Conservation (phyloP, 1,139 yeast genomes). For the Blastobotrys malaysiensis region DNA sequence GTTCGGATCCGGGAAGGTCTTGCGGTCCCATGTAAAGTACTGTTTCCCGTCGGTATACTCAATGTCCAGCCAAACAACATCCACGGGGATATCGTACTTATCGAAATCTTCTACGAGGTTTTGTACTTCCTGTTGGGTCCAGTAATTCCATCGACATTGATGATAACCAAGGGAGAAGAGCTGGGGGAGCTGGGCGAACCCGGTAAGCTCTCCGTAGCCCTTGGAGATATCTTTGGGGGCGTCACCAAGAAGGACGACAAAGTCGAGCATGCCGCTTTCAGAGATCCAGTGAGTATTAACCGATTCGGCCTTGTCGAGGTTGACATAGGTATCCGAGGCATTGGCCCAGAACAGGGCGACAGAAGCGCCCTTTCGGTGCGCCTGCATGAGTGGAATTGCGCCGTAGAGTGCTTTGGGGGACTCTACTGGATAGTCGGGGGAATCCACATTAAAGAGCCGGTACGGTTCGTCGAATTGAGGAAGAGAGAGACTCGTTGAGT, state of each 20-base stretch:
- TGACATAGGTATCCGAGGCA: slow-evolving; percentile 84
- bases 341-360: slow-evolving; percentile 85
- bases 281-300: slow-evolving; percentile 79
- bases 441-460: slow-evolving; percentile 81
- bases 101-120: slow-evolving; percentile 9
- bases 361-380: slow-evolving; percentile 49
- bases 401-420: slow-evolving; percentile 89
- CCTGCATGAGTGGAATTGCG: slow-evolving; percentile 76
- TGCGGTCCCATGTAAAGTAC: slow-evolving; percentile 34
- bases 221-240: slow-evolving; percentile 53
- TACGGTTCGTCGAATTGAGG: slow-evolving; percentile 58
- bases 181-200: slow-evolving; percentile 59
- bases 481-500: slow-evolving; percentile 69
- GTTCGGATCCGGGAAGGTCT: slow-evolving; percentile 27
- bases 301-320: slow-evolving; percentile 41
- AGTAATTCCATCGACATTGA: slow-evolving; percentile 22
- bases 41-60: slow-evolving; percentile 29
- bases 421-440: slow-evolving; percentile 78
- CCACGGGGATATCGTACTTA: slow-evolving; percentile 14
- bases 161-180: slow-evolving; percentile 19
- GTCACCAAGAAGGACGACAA: slow-evolving; percentile 59
- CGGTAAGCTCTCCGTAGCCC: slow-evolving; percentile 63
- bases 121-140: slow-evolving; percentile 10
- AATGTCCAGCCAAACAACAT: slow-evolving; percentile 18
- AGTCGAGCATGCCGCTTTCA: slow-evolving; percentile 75